Conservation (phyloP, 2,329 filamentous ascomycete species). For the Pseudopithomyces chartarum region DNA sequence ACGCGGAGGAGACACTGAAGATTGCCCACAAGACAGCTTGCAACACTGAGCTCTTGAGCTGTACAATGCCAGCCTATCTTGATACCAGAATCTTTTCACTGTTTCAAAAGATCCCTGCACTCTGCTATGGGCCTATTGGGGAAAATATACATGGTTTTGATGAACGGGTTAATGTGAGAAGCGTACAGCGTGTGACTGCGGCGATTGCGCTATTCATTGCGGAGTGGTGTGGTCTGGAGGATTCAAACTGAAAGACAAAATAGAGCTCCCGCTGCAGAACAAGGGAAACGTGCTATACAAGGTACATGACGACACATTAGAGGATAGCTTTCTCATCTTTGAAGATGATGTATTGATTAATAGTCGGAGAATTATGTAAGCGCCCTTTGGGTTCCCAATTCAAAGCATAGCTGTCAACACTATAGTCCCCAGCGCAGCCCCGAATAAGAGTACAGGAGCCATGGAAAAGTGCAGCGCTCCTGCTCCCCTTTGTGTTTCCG, state of each 20-base stretch:
- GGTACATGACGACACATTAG: not conserved
- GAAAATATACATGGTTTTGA: constrained; percentile 23
- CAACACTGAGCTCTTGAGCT: constrained; percentile 14
- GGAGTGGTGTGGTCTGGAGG: constrained; percentile 25
- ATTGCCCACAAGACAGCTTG: constrained; percentile 20
- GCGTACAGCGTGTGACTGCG: constrained; percentile 21
- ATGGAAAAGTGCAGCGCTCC: not conserved
- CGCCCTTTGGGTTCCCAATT: not conserved
- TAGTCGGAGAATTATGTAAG: too few species aligned
- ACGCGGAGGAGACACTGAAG: constrained; percentile 20
- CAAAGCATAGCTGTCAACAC: not conserved
- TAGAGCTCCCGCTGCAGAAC: not conserved
- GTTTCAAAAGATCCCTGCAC: constrained; percentile 26
- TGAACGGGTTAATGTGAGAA: constrained; percentile 23
- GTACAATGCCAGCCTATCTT: constrained; percentile 23
- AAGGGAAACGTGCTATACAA: not conserved
- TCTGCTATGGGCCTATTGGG: constrained; percentile 24
- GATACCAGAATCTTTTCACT: constrained; percentile 22
- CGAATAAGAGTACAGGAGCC: not conserved
- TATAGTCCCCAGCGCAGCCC: not conserved
- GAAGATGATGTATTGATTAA: too few species aligned
- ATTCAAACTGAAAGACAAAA: not conserved
- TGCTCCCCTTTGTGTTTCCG: not conserved
- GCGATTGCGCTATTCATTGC: constrained; percentile 26
- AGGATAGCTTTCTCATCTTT: too few species aligned